Evolutionary conservation across 495 filamentous ascomycete species (phyloP).

Genomic region (Lophiostoma macrostomum): DNA sequence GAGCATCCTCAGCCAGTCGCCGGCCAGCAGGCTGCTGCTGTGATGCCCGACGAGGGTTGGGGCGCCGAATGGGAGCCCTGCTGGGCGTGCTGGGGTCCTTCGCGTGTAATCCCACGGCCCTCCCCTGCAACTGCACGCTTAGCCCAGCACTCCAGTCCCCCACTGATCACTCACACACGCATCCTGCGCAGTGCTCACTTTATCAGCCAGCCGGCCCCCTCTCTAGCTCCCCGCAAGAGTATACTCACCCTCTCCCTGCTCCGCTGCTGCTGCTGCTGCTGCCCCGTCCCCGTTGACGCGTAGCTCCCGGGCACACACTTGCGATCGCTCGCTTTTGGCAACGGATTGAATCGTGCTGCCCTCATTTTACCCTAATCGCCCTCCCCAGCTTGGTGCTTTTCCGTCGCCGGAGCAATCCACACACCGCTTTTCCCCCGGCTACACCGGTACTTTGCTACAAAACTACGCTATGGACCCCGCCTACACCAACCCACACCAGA

Average conservation of each 20-base stretch:
- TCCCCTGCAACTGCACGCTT: background rate
- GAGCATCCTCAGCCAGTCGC: conserved; percentile 16
- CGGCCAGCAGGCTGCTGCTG: background rate
- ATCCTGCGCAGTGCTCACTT: background rate
- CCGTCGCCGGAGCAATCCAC: conserved; percentile 35
- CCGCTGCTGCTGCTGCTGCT: conserved; percentile 4
- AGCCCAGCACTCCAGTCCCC: too few species aligned
- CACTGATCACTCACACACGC: too few species aligned
- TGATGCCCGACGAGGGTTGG: conserved; percentile 27
- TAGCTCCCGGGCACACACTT: background rate
- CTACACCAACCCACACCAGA: conserved; percentile 13
- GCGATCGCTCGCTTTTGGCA: conserved; percentile 10
- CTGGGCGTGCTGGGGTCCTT: conserved; percentile 7
- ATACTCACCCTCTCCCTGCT: conserved; percentile 18
- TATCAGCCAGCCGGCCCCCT: conserved; percentile 19
- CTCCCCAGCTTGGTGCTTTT: conserved; percentile 4
- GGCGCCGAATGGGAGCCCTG: conserved; percentile 29
- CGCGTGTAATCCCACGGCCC: conserved; percentile 25
- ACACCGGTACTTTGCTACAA: conserved; percentile 41
- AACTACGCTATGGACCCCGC: conserved; percentile 30
- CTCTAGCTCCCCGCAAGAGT: conserved; percentile 17
- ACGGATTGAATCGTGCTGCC: background rate
- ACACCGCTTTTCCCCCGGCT: conserved; percentile 38
- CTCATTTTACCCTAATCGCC: background rate
- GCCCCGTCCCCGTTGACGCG: background rate